phyloP scores from a whole-genome alignment of 768 basidiomycete species.

The Pisolithus microcarpus region DNA sequence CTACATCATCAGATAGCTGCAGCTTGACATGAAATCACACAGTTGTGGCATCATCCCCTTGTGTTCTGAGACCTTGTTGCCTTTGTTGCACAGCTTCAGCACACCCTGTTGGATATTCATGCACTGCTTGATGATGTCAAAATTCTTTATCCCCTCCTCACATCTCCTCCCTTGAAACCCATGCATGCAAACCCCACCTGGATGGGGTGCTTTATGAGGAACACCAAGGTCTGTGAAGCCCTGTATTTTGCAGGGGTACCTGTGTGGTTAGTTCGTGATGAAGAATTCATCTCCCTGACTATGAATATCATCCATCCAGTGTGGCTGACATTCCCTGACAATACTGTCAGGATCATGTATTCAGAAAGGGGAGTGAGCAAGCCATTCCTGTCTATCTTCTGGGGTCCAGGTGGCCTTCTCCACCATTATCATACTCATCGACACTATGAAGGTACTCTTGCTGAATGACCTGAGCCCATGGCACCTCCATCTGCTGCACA shows the following conservation, averaged over 20 bases:
- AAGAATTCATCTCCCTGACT: neutral
- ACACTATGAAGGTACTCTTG: too few species aligned
- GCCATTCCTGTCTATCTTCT: too few species aligned
- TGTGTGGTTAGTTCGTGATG: neutral
- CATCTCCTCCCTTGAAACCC: neutral
- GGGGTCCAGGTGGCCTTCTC: too few species aligned
- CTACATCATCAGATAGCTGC: too few species aligned
- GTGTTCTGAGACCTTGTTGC: neutral
- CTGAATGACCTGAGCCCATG: too few species aligned
- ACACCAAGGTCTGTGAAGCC: neutral
- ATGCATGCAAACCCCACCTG: neutral
- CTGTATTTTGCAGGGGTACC: slow-evolving; percentile 6
- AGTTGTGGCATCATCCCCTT: neutral
- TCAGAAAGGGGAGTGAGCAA: too few species aligned
- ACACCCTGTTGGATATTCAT: slow-evolving; percentile 2
- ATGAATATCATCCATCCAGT: too few species aligned
- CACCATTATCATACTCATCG: too few species aligned
- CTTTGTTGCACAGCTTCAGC: slow-evolving; percentile 2
- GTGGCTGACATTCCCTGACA: too few species aligned
- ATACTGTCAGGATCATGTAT: too few species aligned
- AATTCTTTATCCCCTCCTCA: neutral
- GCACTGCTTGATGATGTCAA: slow-evolving; percentile 5
- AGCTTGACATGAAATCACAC: neutral
- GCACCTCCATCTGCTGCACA: too few species aligned
- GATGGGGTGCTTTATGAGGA: slow-evolving; percentile 10